Conservation (phyloP, 768 basidiomycete genomes). For the Mycena albidolilacea region DNA sequence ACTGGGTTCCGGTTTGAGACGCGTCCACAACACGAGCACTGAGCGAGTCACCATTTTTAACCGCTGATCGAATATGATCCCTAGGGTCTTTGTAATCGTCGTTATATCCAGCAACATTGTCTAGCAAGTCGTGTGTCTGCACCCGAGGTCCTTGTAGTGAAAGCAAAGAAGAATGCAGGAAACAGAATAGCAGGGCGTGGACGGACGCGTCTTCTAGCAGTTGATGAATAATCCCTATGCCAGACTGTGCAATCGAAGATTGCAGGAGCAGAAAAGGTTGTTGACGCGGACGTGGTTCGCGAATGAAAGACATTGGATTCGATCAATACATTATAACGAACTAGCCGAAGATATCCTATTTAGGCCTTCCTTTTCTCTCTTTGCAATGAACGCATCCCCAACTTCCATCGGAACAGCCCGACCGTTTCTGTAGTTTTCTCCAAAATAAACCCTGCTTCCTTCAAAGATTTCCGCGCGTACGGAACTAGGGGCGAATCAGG, state of each 20-base stretch:
- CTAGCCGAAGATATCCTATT: slow-evolving; percentile 29
- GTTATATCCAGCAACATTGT: slow-evolving; percentile 67
- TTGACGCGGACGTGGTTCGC: slow-evolving; percentile 38
- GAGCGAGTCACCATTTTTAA: slow-evolving; percentile 56
- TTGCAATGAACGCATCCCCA: slow-evolving; percentile 59
- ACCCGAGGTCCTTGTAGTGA: slow-evolving; percentile 47
- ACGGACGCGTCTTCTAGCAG: slow-evolving; percentile 50
- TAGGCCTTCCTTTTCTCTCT: slow-evolving; percentile 50
- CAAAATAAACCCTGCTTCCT: slow-evolving; percentile 64
- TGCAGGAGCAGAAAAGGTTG: slow-evolving; percentile 70
- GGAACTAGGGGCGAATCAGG: slow-evolving; percentile 65
- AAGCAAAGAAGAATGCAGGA: slow-evolving; percentile 68
- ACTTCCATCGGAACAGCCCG: slow-evolving; percentile 74
- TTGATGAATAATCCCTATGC: slow-evolving; percentile 68
- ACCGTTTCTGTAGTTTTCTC: slow-evolving; percentile 60
- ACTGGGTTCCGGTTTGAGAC: slow-evolving; percentile 46
- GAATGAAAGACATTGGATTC: slow-evolving; percentile 35
- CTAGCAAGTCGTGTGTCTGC: slow-evolving; percentile 66
- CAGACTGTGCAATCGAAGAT: slow-evolving; percentile 72
- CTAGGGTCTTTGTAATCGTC: slow-evolving; percentile 51
- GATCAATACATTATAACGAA: not conserved
- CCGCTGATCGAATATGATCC: slow-evolving; percentile 56
- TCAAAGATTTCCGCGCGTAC: slow-evolving; percentile 64
- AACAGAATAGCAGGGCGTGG: slow-evolving; percentile 65
- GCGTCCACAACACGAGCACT: slow-evolving; percentile 12